Evolutionary conservation across 495 filamentous ascomycete species (phyloP), one percentile per base, ranked within the genome.

Genomic region (Podospora pseudopauciseta): DNA sequence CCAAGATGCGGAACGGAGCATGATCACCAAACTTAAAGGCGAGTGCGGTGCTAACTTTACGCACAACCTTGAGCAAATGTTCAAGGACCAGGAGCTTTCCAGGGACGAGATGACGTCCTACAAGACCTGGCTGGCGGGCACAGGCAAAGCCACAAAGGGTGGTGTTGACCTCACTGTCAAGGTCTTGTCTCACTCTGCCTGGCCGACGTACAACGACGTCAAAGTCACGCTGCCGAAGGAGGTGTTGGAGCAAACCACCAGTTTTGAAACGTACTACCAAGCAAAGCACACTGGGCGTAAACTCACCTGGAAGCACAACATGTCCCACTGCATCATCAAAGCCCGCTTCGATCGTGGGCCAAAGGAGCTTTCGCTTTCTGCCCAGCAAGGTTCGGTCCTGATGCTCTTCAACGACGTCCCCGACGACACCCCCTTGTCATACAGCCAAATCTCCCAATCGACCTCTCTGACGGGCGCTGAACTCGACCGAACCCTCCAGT

Each of bases 21-120:
- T 98, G 96, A 84, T 98, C 30, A 78, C 90, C 28, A 89, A 94
- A 70, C 81, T 99, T 65, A 96, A 94, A 81, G 92, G 88, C 65
- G 94, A 98, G 81, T 98, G 95, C 76, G 96, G 96, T 28, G 89
- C 91, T 3, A 89, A 85, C 70, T 98, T 98, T 75, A 98, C 96
- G 0, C 92, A 97, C 72, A 98, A 99, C 73, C 84, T 99, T 2
- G 95, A 99, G 77, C 91, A 92, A 44, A 99, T 99, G 95, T 98
- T 99, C 82, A 97, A 96, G 74, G 95, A 99, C 73, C 91, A 97
- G 77, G 94, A 97, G 69, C 84, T 97, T 64, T 90, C 90, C 15
- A 86, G 88, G 44, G 94, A 97, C 67, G 92, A 96, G 73, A 93
- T 97, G 84, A 67, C 77, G 4, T 88, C 90, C 0, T 97, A 93